Evolutionary conservation across 106 monocot species (phyloP), one percentile per base, ranked within the genome.

Genomic region (Cymbidium sinense): DNA sequence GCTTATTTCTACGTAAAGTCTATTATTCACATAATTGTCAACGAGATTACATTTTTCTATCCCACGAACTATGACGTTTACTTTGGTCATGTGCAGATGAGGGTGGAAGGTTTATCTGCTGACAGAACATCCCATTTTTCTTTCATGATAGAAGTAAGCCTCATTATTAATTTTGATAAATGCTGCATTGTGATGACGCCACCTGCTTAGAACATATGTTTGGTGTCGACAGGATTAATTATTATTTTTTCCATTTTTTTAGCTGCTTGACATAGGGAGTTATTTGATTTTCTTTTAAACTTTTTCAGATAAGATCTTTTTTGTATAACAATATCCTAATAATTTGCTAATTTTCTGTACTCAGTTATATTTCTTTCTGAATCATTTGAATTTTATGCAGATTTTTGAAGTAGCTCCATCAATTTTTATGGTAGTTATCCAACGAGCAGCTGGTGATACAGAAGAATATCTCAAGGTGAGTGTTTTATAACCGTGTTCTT

Each of bases 331-430:
- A 19, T 12, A 39, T n/a, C n/a, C n/a, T n/a, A n/a, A n/a, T n/a
- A 51, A 0, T 73, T 1, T 41, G 34, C 39, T 55, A 51, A 80
- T 62, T 75, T 39, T 27, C 31, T n/a, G 29, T 18, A 21, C 19
- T 11, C 8, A 70, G 28, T 76, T 81, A 10, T 47, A 47, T 47
- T 75, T 25, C 20, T 35, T 51, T 64, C 18, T 74, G 15, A 73
- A 76, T 75, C 23, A 72, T 51, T 34, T 35, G 11, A 62, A 84
- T 75, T 39, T 83, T 31, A 50, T 33, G 39, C 88, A 96, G 96
- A 89, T 96, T 54, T 96, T 91, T 87, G 91, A 96, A 82, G 89
- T 96, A 84, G 96, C 93, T 27, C 96, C 96, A 81, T 84, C 91
- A 43, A 82, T 91, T 85, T 85, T 84, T 55, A 91, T 96, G 96